phyloP scores from a whole-genome alignment of 2,329 filamentous ascomycete genomes.

The Trichoderma semiorbis region DNA sequence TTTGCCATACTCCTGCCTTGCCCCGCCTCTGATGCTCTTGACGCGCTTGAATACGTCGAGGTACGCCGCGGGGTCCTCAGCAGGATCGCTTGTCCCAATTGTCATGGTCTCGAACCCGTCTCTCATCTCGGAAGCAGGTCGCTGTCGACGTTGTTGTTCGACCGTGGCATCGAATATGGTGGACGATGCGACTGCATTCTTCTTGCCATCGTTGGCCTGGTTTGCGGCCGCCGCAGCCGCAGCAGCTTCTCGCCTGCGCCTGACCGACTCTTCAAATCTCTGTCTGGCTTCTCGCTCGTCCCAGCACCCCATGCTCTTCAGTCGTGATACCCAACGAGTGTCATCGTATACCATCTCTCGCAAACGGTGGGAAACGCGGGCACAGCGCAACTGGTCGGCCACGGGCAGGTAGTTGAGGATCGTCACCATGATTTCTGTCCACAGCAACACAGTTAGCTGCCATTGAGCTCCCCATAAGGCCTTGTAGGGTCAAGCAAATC shows the following conservation, averaged over 20 bases:
- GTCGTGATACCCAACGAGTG: constrained; percentile 82
- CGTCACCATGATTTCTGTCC: constrained; percentile 74
- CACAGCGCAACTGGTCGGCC: constrained; percentile 79
- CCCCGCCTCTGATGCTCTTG: constrained; percentile 77
- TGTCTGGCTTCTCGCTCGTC: constrained; percentile 81
- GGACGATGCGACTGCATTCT: constrained; percentile 28
- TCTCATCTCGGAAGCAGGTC: constrained; percentile 31
- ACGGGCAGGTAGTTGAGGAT: constrained; percentile 89
- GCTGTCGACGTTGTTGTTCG: constrained; percentile 59
- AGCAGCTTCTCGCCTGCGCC: constrained; percentile 55
- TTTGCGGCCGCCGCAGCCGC: constrained; percentile 24
- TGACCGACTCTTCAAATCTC: constrained; percentile 70
- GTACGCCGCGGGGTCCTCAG: constrained; percentile 60
- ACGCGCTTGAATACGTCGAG: constrained; percentile 67
- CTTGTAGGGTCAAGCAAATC: neutral
- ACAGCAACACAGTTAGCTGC: neutral
- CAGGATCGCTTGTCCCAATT: constrained; percentile 46
- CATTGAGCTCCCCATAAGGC: neutral
- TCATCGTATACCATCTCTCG: constrained; percentile 99
- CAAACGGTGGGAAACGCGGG: constrained; percentile 78
- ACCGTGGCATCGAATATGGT: constrained; percentile 72
- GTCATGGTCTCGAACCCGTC: constrained; percentile 81
- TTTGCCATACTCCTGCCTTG: constrained; percentile 85
- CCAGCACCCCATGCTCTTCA: constrained; percentile 89
- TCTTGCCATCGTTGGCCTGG: constrained; percentile 22